These are phyloP conservation scores for Aeschynomene evenia DNA, from an alignment of 306 rosid genomes.

Conservation along the genomic window DNA sequence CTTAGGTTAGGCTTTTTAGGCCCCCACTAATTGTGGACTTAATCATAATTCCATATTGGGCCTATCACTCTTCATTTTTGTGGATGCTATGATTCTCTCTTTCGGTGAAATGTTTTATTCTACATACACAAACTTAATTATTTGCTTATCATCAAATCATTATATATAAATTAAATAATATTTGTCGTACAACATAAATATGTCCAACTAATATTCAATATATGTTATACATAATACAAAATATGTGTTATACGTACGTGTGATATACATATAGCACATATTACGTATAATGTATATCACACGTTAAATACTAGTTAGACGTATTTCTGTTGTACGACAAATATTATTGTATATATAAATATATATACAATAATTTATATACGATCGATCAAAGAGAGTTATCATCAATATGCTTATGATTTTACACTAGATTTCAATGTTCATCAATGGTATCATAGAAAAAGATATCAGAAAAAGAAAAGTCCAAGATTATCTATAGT, in stretches of 20 bases:
- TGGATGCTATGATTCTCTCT: slow-evolving; percentile 3
- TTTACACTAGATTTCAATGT: not conserved
- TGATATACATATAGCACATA: too few species aligned
- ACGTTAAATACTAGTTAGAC: too few species aligned
- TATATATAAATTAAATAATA: too few species aligned
- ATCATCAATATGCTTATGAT: not conserved
- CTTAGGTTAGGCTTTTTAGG: slow-evolving; percentile 7
- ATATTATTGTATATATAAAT: too few species aligned
- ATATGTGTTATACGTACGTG: too few species aligned
- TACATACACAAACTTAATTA: not conserved
- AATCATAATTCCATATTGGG: slow-evolving; percentile 7
- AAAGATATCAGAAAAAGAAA: not conserved
- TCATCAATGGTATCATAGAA: not conserved
- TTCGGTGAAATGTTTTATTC: slow-evolving; percentile 16
- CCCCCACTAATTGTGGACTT: slow-evolving; percentile 3
- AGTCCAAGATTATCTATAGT: not conserved
- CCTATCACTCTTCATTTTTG: slow-evolving; percentile 17
- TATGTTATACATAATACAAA: too few species aligned
- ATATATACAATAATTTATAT: too few species aligned
- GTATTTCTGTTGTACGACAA: too few species aligned
- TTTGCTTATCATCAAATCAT: not conserved
- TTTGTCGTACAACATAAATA: too few species aligned
- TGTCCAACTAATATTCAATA: too few species aligned
- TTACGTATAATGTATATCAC: too few species aligned
- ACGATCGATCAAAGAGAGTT: not conserved